phyloP scores from a whole-genome alignment of 768 basidiomycete species.

The Auriscalpium vulgare region DNA sequence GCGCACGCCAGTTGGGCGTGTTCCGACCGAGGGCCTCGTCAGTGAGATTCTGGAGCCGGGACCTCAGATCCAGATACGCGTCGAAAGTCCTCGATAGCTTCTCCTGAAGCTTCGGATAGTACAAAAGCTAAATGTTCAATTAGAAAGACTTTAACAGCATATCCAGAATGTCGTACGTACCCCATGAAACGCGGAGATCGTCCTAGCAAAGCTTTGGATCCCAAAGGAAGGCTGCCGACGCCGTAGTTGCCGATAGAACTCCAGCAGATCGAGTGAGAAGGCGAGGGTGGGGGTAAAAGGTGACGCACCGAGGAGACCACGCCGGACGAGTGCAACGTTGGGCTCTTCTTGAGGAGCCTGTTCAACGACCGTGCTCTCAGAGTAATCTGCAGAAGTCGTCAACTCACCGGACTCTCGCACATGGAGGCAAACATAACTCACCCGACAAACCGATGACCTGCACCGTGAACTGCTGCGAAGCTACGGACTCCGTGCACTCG shows the following conservation, averaged over 20 bases:
- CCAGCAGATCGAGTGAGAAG: background rate
- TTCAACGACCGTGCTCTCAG: background rate
- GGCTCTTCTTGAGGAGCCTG: background rate
- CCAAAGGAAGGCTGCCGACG: background rate
- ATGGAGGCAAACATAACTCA: background rate
- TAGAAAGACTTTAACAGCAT: background rate
- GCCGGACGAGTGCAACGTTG: background rate
- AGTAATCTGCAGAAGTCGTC: too few species aligned
- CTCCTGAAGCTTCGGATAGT: background rate
- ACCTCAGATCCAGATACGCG: background rate
- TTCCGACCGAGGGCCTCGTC: background rate
- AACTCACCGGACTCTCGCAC: too few species aligned
- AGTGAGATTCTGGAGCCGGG: background rate
- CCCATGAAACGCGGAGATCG: background rate
- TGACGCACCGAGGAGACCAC: background rate
- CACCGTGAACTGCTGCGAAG: background rate
- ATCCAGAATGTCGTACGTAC: background rate
- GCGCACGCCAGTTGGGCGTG: background rate
- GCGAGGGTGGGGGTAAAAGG: background rate
- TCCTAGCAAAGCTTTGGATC: background rate
- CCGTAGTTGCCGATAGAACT: background rate
- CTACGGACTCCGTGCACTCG: background rate
- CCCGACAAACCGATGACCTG: background rate
- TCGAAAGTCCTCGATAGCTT: background rate
- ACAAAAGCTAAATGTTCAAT: background rate